Base-by-base conservation (phyloP, 2,329 filamentous ascomycete genomes). In the Fusarium sp. region DNA sequence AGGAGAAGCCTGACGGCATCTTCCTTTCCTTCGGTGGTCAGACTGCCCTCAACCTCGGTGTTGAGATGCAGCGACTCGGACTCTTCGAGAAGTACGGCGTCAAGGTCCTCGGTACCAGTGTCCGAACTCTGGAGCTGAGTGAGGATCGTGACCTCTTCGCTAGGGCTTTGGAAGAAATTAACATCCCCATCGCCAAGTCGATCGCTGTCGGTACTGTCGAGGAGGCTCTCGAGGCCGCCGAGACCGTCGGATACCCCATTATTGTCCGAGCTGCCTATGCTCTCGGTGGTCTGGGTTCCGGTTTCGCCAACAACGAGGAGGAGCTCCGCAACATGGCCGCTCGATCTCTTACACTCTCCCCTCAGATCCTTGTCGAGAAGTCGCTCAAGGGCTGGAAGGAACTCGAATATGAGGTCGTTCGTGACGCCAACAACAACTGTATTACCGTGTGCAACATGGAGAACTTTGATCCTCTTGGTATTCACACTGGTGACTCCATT, bases 341-440 rank as follows among this genome's bases (percentile, higher is more conserved):
- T 68, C 91, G 94, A 71, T 98, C 95, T 48, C 87, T 99, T 62
- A 97, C 94, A 46, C 88, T 98, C 38, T 95, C 95, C 4, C 95
- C 96, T 52, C 96, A 99, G 82, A 98, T 99, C 77, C 83, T 99
- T 79, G 94, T 99, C 63, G 96, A 99, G 86, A 98, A 98, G 84
- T 97, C 94, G 55, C 90, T 99, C 75, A 98, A 98, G 87, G 96
- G 96, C 81, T 99, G 96, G 96, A 99, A 99, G 84, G 96, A 99
- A 83, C 92, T 98, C 53, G 96, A 99, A 82, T 99, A 98, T 78
- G 96, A 98, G 83, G 96, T 98, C 62, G 96, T 98, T 69, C 93
- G 96, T 76, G 96, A 99, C 81, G 95, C 94, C 57, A 91, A 93
- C 81, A 97, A 98, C 87, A 99, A 99, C 88, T 98, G 96, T 81